phyloP scores from a whole-genome alignment of 2,329 filamentous ascomycete species.

The Aspergillus flavus region DNA sequence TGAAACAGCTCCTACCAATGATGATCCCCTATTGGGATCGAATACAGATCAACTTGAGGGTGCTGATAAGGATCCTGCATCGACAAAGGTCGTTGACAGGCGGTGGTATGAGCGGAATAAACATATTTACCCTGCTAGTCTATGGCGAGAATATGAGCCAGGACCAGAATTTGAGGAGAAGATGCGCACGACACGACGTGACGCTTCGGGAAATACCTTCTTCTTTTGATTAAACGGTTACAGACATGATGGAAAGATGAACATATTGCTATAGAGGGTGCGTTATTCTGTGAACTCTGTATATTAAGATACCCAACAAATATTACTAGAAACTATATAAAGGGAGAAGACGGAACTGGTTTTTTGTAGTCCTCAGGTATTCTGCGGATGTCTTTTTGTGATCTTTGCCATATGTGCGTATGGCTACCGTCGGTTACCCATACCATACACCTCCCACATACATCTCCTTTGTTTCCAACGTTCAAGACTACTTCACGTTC shows the following conservation, averaged over 20 bases:
- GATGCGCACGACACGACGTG: conserved; percentile 74
- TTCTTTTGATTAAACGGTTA: conserved; percentile 62
- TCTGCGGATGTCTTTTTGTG: neutral
- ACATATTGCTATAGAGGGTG: conserved; percentile 11
- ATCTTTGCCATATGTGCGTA: neutral
- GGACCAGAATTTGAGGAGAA: conserved; percentile 70
- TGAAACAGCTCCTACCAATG: conserved; percentile 24
- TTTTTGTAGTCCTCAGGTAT: neutral
- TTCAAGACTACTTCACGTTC: neutral
- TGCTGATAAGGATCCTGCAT: conserved; percentile 70
- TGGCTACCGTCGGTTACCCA: neutral
- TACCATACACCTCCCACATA: neutral
- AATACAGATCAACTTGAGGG: conserved; percentile 70
- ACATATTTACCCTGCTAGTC: conserved; percentile 94
- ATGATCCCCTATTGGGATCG: conserved; percentile 48
- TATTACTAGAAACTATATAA: neutral
- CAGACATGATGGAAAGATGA: conserved; percentile 14
- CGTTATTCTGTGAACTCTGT: conserved; percentile 11
- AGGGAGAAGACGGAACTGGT: neutral
- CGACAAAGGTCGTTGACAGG: conserved; percentile 93
- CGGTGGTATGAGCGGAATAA: conserved; percentile 98
- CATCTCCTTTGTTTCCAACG: neutral
- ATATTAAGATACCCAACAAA: conserved; percentile 14
- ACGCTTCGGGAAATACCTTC: conserved; percentile 87
- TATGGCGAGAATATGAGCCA: conserved; percentile 94